A percentile compares a stretch with the other conserved stretches of the same genome.
Evolutionary conservation across 2,329 filamentous ascomycete genomes (phyloP).

Genomic region (Dactylellina drechsleri): DNA sequence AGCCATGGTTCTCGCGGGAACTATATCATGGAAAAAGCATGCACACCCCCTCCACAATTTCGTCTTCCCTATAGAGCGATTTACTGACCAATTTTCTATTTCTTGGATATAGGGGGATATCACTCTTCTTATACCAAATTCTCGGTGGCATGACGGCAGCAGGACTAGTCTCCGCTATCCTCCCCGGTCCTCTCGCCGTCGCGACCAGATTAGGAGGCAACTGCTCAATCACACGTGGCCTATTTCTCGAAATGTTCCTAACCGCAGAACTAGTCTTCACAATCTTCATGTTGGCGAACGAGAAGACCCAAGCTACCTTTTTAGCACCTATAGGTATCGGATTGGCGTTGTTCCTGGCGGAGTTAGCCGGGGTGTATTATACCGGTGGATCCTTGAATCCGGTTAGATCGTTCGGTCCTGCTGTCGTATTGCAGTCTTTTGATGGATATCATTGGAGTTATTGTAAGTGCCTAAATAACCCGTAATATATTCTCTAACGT

Average conservation of each 20-base stretch:
- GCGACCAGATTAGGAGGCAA: constrained; percentile 66
- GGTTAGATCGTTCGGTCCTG: constrained; percentile 66
- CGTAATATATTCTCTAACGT: too few relatives aligned
- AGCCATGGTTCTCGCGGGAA: constrained; percentile 7
- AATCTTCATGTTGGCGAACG: constrained; percentile 64
- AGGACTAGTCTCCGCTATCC: constrained; percentile 68
- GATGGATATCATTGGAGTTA: constrained; percentile 23
- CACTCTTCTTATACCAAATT: constrained; percentile 70
- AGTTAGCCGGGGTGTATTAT: constrained; percentile 64
- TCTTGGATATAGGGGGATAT: constrained; percentile 52
- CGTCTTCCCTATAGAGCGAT: background rate
- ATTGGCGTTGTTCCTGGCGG: constrained; percentile 72
- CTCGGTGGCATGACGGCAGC: constrained; percentile 70
- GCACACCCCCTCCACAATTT: background rate
- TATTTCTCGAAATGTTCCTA: constrained; percentile 75
- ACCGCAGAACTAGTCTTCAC: constrained; percentile 72
- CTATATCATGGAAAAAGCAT: constrained; percentile 2
- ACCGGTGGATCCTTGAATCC: constrained; percentile 66
- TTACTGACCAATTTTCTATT: constrained; percentile 63
- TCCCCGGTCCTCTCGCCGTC: constrained; percentile 69
- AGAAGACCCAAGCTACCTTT: constrained; percentile 67
- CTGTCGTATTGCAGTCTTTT: constrained; percentile 59
- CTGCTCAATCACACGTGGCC: constrained; percentile 61
- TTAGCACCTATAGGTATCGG: constrained; percentile 78
- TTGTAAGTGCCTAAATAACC: constrained; percentile 13